phyloP scores from a whole-genome alignment of 495 filamentous ascomycete genomes.

The Friedmanniomyces simplex region DNA sequence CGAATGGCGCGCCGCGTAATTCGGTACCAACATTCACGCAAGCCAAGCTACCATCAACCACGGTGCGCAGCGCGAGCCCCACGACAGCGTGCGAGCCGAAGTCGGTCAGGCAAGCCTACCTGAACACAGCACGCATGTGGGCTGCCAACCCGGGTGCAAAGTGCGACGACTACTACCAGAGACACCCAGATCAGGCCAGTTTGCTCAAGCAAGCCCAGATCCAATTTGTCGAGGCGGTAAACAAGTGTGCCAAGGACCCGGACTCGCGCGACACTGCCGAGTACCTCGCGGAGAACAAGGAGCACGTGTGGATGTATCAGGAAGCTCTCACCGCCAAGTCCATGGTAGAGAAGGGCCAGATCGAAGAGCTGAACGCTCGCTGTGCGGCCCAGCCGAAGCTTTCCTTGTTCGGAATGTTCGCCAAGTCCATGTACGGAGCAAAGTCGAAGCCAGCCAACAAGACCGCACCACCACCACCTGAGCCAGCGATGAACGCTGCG shows the following conservation, averaged over 20 bases:
- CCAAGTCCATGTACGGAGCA: not conserved
- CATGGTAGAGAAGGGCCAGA: not conserved
- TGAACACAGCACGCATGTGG: too few relatives aligned
- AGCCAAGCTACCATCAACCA: too few relatives aligned
- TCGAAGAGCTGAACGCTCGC: not conserved
- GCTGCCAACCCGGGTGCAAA: conserved; percentile 7
- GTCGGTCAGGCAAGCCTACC: too few relatives aligned
- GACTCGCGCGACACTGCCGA: not conserved
- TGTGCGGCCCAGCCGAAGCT: not conserved
- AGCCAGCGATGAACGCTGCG: too few relatives aligned
- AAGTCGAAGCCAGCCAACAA: not conserved
- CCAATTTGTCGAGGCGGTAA: not conserved
- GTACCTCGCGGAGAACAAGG: not conserved
- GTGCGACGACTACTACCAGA: conserved; percentile 4
- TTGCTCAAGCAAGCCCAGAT: not conserved
- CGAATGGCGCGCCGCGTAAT: not conserved
- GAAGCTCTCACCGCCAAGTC: not conserved
- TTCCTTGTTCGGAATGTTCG: not conserved
- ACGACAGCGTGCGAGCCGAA: not conserved
- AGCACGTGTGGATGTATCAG: conserved; percentile 10
- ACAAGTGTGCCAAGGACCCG: not conserved
- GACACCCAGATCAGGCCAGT: not conserved
- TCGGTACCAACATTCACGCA: too few relatives aligned
- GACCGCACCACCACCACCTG: not conserved
- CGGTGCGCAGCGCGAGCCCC: too few relatives aligned